Evolutionary conservation across 202 grass and related monocot species (phyloP).

Genomic region (Digitaria exilis): DNA sequence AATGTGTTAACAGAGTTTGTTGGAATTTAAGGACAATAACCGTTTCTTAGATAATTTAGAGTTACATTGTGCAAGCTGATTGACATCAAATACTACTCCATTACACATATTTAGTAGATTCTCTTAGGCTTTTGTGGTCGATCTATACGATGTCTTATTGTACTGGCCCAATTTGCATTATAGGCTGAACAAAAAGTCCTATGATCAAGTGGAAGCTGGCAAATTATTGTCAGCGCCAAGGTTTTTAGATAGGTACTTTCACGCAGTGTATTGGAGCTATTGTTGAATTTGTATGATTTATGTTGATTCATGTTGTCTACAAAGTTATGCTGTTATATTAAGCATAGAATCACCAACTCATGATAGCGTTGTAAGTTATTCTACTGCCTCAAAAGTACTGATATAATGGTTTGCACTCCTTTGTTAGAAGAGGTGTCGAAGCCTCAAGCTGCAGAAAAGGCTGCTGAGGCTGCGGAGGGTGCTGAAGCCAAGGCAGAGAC

Average conservation of each 20-base stretch:
- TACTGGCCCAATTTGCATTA: not conserved
- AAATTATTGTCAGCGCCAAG: not conserved
- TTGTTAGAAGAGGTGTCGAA: conserved; percentile 63
- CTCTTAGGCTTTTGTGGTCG: not conserved
- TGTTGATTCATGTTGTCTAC: not conserved
- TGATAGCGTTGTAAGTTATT: not conserved
- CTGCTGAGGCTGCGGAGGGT: conserved; percentile 36
- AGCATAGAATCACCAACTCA: not conserved
- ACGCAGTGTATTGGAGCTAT: not conserved
- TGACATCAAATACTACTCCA: not conserved
- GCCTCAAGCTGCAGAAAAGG: conserved; percentile 46
- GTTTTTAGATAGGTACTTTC: not conserved
- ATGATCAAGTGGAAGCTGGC: not conserved
- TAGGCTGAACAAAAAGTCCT: not conserved
- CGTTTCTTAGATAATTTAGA: not conserved
- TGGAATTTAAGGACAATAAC: not conserved
- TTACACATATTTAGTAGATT: not conserved
- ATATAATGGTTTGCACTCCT: not conserved
- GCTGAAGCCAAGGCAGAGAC: conserved; percentile 53
- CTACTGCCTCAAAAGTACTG: not conserved
- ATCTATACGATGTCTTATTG: not conserved
- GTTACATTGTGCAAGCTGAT: not conserved
- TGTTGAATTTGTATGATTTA: not conserved
- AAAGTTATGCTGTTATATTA: not conserved
- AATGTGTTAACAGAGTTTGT: not conserved